Evolutionary conservation across 768 basidiomycete genomes (phyloP).

Genomic region (Amanita brunnescens): DNA sequence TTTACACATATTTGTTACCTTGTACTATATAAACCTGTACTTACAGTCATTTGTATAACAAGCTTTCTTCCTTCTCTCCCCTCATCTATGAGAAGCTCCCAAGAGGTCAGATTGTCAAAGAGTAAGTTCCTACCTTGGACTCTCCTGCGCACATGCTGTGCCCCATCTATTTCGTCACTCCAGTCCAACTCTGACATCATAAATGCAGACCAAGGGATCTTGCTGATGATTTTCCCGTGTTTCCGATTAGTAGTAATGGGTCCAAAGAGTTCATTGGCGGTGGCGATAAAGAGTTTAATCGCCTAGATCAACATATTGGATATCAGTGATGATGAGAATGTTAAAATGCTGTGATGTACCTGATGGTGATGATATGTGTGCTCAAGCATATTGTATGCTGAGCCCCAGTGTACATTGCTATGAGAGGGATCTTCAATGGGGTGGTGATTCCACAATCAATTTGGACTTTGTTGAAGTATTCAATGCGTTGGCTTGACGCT

Average conservation of each 20-base stretch:
- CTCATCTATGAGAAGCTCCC: no score
- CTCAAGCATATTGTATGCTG: constrained; percentile 15
- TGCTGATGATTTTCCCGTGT: constrained; percentile 3
- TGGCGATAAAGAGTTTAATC: constrained; percentile 6
- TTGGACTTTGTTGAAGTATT: constrained; percentile 15
- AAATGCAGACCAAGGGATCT: neutral
- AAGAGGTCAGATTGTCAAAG: no score
- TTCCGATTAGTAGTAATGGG: constrained; percentile 18
- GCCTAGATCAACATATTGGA: constrained; percentile 6
- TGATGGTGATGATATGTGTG: constrained; percentile 7
- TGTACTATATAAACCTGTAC: no score
- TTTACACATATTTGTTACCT: no score
- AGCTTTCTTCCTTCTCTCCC: no score
- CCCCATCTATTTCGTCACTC: no score
- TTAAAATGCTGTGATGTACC: constrained; percentile 7
- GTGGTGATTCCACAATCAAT: constrained; percentile 2
- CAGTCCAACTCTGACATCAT: neutral
- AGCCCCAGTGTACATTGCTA: constrained; percentile 16
- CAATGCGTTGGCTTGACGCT: constrained; percentile 14
- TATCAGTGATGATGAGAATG: no score
- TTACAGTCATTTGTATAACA: no score
- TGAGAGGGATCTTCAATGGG: constrained; percentile 15
- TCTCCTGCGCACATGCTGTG: no score
- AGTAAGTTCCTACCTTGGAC: no score
- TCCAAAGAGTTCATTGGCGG: constrained; percentile 19